Base-by-base conservation (phyloP, 352 stramenopile genomes). In the Phytopythium cucurbitacearum region DNA sequence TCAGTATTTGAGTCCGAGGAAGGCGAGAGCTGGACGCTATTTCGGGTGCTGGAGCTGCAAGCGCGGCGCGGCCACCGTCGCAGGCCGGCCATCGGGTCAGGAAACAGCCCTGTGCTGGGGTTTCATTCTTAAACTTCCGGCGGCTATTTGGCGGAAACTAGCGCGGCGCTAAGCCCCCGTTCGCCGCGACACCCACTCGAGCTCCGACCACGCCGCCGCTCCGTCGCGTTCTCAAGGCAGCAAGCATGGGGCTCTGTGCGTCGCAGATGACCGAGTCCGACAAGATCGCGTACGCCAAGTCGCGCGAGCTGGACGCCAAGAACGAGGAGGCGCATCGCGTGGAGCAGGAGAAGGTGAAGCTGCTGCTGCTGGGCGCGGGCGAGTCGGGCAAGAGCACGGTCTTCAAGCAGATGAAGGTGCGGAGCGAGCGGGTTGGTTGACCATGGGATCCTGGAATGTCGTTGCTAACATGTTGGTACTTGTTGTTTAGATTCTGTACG, bases 301-400 rank as follows among this genome's bases (percentile, higher is more conserved):
- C 78, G 15, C 76, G 75, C 16, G 80, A 91, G 35, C 74, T 91
- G 54, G 80, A 91, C 55, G 69, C 74, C 40, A 88, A 88, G 58
- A 91, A 91, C 48, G 80, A 89, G 58, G 78, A 89, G 53, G 80
- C 78, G 9, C 80, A 91, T 32, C 78, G 78, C 8, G 78, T 77
- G 12, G 80, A 91, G 59, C 80, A 89, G 53, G 80, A 91, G 54
- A 98, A 98, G 62, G 92, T 99, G 52, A 99, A 98, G 78, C 75
- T 98, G 46, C 69, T 98, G 28, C 71, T 98, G 35, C 74, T 98
- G 4, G 95, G 95, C 7, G 91, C 94, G 7, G 95, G 93, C 48
- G 94, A 98, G 73, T 98, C 89, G 53, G 94, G 94, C 42, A 98
- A 98, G 68, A 97, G 87, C 40, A 98, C 95, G 12, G 96, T 96